phyloP scores from a whole-genome alignment of 345 rosid genomes.

The Eucalyptus cloeziana region DNA sequence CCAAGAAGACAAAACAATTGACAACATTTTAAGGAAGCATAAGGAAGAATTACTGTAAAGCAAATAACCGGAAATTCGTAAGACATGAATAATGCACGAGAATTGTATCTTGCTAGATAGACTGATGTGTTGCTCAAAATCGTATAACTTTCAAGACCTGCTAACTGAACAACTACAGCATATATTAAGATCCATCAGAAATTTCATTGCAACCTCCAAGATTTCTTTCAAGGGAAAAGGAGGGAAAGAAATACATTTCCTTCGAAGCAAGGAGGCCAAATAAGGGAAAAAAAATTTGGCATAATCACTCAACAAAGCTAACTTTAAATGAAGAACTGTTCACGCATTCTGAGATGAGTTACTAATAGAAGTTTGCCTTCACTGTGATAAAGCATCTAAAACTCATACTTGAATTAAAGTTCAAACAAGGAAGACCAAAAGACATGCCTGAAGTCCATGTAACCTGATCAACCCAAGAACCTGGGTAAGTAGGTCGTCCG shows the following conservation, averaged over 20 bases:
- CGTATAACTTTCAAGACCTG: background rate
- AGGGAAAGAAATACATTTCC: background rate
- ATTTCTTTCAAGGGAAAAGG: background rate
- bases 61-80: background rate
- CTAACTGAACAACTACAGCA: background rate
- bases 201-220: background rate
- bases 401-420: background rate
- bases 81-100: background rate
- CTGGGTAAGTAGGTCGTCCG: conserved; percentile 57
- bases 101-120: background rate
- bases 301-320: background rate
- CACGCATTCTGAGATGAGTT: background rate
- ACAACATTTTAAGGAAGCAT: background rate
- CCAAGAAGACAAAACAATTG: background rate
- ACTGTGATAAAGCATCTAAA: background rate
- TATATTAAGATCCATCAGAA: background rate
- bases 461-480: conserved; percentile 88
- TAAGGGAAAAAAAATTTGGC: background rate
- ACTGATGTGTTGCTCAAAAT: background rate
- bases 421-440: background rate
- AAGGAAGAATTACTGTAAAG: background rate
- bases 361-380: background rate
- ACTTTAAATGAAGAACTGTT: background rate
- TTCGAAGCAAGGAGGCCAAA: background rate
- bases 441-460: conserved; percentile 69